Conservation (phyloP, 495 filamentous ascomycete species). For the Sporormia fimetaria region DNA sequence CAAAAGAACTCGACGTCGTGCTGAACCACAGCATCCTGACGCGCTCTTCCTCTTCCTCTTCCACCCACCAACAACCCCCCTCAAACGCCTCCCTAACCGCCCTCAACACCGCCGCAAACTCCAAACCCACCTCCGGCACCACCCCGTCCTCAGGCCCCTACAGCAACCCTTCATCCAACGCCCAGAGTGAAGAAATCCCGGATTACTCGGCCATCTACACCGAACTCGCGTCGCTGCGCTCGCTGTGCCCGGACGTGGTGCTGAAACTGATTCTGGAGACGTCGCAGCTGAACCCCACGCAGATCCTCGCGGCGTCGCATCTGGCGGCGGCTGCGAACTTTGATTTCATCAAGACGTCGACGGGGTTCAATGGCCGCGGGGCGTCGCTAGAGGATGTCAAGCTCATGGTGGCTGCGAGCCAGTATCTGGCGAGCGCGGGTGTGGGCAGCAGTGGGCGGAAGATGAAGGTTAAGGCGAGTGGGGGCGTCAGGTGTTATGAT, state of each 20-base stretch:
- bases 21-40: slow-evolving; percentile 48
- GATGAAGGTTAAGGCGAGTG: slow-evolving; percentile 55
- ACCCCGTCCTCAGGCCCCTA: slow-evolving; percentile 16
- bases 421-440: slow-evolving; percentile 11
- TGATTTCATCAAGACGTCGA: slow-evolving; percentile 60
- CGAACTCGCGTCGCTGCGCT: slow-evolving; percentile 47
- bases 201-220: slow-evolving; percentile 43
- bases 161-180: slow-evolving; percentile 1
- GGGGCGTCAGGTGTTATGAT: slow-evolving; percentile 45
- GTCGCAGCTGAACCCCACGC: slow-evolving; percentile 41
- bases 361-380: slow-evolving; percentile 52
- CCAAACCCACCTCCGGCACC: slow-evolving; percentile 6
- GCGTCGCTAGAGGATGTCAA: slow-evolving; percentile 46
- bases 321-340: slow-evolving; percentile 49
- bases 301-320: slow-evolving; percentile 50
- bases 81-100: slow-evolving; percentile 11
- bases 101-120: slow-evolving; percentile 16
- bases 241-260: slow-evolving; percentile 39
- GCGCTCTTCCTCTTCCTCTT: neutral
- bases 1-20: slow-evolving; percentile 57
- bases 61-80: neutral
- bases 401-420: slow-evolving; percentile 41
- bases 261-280: slow-evolving; percentile 62
- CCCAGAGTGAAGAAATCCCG: slow-evolving; percentile 4
- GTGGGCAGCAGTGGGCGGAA: neutral